Evolutionary conservation across 306 rosid species (phyloP).

Genomic region (Spatholobus suberectus): DNA sequence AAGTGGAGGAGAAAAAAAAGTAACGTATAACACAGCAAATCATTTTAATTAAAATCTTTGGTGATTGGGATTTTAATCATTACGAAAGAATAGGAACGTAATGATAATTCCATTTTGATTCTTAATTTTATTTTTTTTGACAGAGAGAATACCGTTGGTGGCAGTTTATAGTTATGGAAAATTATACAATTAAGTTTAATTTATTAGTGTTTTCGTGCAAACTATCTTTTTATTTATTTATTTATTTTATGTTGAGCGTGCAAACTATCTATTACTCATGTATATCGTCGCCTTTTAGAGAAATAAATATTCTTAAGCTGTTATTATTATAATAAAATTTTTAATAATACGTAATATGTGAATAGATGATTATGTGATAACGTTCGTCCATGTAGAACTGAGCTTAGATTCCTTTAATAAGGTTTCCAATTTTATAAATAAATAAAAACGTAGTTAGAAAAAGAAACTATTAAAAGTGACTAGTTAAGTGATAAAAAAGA

Average conservation of each 20-base stretch:
- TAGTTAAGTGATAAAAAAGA: too few species aligned
- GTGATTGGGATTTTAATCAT: neutral
- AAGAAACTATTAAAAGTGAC: too few species aligned
- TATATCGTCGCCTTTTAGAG: too few species aligned
- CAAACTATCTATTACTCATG: neutral
- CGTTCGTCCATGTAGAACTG: too few species aligned
- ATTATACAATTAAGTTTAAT: neutral
- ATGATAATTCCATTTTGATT: neutral
- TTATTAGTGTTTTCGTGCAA: neutral
- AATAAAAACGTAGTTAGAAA: too few species aligned
- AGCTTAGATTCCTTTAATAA: too few species aligned
- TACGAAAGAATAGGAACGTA: neutral
- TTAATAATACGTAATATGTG: too few species aligned
- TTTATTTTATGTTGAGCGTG: too few species aligned
- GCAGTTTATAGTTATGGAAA: conserved; percentile 9
- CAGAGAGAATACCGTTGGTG: neutral
- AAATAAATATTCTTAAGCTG: too few species aligned
- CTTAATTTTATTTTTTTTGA: neutral
- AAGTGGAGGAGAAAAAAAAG: conserved; percentile 24
- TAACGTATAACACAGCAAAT: neutral
- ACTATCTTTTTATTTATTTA: neutral
- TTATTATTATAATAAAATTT: too few species aligned
- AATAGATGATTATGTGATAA: too few species aligned
- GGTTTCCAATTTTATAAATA: too few species aligned
- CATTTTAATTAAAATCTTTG: neutral